phyloP scores from a whole-genome alignment of 2,329 filamentous ascomycete species.

The Polychaeton citri region DNA sequence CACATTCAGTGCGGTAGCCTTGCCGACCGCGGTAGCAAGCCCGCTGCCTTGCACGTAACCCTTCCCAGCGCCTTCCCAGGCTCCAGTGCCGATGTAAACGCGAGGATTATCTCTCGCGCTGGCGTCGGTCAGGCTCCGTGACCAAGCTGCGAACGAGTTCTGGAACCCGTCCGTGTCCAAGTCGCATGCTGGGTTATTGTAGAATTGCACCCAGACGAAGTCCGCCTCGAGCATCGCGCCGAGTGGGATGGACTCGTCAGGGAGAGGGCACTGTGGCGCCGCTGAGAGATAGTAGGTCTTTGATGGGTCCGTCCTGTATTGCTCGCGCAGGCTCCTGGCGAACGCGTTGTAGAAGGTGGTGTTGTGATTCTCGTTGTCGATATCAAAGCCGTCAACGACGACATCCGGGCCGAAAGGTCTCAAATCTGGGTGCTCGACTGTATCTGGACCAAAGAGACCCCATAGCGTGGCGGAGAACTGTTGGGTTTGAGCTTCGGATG shows the following conservation, averaged over 20 bases:
- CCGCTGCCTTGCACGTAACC: conserved; percentile 19
- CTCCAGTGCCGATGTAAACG: conserved; percentile 20
- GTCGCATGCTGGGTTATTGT: conserved; percentile 26
- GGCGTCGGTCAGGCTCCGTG: conserved; percentile 8
- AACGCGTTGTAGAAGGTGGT: conserved; percentile 16
- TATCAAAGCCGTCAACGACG: conserved; percentile 25
- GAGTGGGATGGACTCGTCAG: conserved; percentile 21
- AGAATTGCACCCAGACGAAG: conserved; percentile 29
- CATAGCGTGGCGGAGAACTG: conserved; percentile 21
- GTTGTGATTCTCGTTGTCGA: conserved; percentile 24
- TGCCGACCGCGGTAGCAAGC: conserved; percentile 12
- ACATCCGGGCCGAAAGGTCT: conserved; percentile 20
- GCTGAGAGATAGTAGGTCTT: conserved; percentile 24
- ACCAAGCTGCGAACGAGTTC: conserved; percentile 18
- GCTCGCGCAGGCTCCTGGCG: conserved; percentile 14
- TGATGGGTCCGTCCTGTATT: conserved; percentile 9
- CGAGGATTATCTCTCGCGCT: conserved; percentile 5
- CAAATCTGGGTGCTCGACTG: conserved; percentile 10
- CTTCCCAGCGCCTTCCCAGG: conserved; percentile 11
- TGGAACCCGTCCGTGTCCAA: conserved; percentile 19
- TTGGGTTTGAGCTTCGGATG: conserved; percentile 14
- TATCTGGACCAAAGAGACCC: conserved; percentile 23
- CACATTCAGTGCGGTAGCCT: conserved; percentile 10
- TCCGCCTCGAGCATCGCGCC: conserved; percentile 19
- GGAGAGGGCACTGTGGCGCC: conserved; percentile 25